Percentiles rank a stretch among this genome's conserved stretches.
Evolutionary conservation across 768 basidiomycete genomes (phyloP).

Genomic region (Pleurotus sapidus): DNA sequence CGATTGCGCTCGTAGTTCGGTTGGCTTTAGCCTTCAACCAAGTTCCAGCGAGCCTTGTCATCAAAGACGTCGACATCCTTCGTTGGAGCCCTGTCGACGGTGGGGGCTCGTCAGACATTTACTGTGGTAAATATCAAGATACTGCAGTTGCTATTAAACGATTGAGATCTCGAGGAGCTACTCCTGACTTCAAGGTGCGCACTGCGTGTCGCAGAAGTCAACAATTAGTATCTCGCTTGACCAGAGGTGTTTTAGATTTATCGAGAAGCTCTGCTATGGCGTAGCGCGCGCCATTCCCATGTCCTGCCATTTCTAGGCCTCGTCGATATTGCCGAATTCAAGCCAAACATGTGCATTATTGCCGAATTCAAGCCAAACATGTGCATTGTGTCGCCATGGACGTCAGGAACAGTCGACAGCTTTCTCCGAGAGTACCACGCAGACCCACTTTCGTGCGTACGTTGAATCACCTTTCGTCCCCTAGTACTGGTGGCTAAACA

Average conservation of each 20-base stretch:
- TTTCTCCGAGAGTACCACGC: conserved; percentile 12
- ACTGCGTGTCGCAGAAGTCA: no score
- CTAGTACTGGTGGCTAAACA: background rate
- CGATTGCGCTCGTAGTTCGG: background rate
- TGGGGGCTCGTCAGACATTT: background rate
- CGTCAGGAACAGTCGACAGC: conserved; percentile 19
- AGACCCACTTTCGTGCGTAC: background rate
- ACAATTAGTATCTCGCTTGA: background rate
- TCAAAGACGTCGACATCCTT: background rate
- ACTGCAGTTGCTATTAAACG: background rate
- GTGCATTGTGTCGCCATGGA: conserved; percentile 24
- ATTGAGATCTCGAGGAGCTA: background rate
- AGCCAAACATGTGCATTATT: conserved; percentile 13
- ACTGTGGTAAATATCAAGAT: background rate
- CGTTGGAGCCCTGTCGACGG: background rate
- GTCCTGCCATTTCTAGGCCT: background rate
- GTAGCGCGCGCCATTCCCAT: background rate
- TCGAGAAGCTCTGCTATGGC: background rate
- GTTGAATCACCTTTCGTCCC: background rate
- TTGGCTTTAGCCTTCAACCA: background rate
- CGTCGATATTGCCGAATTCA: conserved; percentile 10
- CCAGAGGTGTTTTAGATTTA: background rate
- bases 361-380: conserved; percentile 13
- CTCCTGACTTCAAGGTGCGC: background rate
- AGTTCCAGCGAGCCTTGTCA: background rate